Evolutionary conservation across 306 rosid species (phyloP).

Genomic region (Lathyrus aphaca): DNA sequence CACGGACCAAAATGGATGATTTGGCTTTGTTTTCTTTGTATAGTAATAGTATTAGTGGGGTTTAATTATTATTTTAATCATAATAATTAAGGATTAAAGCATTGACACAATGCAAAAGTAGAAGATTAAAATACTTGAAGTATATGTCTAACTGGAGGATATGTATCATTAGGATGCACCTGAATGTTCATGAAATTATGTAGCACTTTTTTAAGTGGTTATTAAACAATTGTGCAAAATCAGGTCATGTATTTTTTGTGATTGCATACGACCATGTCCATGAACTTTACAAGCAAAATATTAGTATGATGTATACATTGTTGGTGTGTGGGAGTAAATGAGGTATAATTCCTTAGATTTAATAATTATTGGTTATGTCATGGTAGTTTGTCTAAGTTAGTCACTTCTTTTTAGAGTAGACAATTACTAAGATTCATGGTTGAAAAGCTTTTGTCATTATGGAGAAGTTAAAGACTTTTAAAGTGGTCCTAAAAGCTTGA

Average conservation of each 20-base stretch:
- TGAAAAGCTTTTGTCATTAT: no score
- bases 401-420: no score
- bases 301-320: neutral
- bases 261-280: constrained; percentile 32
- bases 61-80: constrained; percentile 29
- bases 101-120: constrained; percentile 43
- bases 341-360: no score
- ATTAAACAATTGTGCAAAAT: constrained; percentile 28
- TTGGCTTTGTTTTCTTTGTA: constrained; percentile 41
- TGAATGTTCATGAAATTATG: constrained; percentile 33
- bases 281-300: constrained; percentile 30
- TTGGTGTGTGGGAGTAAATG: no score
- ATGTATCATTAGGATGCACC: constrained; percentile 39
- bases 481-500: no score
- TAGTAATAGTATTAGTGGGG: constrained; percentile 18
- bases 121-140: constrained; percentile 32
- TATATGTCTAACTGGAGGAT: constrained; percentile 36
- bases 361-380: no score
- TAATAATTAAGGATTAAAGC: constrained; percentile 16
- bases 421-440: no score
- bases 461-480: no score
- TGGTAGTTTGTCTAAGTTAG: no score
- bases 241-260: constrained; percentile 37
- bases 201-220: constrained; percentile 28
- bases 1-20: constrained; percentile 40